phyloP scores from a whole-genome alignment of 2,329 filamentous ascomycete species.

The Davidsoniella australis region DNA sequence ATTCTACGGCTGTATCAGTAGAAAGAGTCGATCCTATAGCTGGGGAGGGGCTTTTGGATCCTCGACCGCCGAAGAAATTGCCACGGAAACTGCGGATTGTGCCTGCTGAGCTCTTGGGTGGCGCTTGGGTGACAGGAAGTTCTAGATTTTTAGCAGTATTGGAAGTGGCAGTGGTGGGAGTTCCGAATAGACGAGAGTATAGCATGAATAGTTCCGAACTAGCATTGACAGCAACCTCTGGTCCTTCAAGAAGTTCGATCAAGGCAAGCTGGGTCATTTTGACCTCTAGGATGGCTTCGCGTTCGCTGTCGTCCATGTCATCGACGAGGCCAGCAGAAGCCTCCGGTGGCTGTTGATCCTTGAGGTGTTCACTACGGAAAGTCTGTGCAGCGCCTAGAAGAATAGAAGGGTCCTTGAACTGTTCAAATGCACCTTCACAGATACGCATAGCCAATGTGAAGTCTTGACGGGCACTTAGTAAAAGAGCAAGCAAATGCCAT shows the following conservation, averaged over 20 bases:
- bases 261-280: slow-evolving; percentile 89
- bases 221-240: slow-evolving; percentile 72
- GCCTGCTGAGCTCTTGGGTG: slow-evolving; percentile 51
- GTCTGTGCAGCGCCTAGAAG: slow-evolving; percentile 46
- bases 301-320: slow-evolving; percentile 69
- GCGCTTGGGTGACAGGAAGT: slow-evolving; percentile 1
- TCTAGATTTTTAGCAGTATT: slow-evolving; percentile 6
- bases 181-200: slow-evolving; percentile 64
- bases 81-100: slow-evolving; percentile 53
- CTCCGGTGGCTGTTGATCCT: slow-evolving; percentile 23
- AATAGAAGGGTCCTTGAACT: slow-evolving; percentile 56
- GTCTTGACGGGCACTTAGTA: slow-evolving; percentile 75
- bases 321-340: slow-evolving; percentile 37
- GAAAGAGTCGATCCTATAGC: slow-evolving; percentile 5
- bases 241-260: slow-evolving; percentile 66
- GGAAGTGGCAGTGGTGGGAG: background rate
- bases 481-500: slow-evolving; percentile 78
- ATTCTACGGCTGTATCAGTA: background rate
- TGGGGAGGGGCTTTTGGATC: slow-evolving; percentile 4
- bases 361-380: slow-evolving; percentile 51
- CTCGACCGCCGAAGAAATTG: slow-evolving; percentile 54
- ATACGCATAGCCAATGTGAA: slow-evolving; percentile 63
- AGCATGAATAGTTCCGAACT: slow-evolving; percentile 70
- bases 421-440: slow-evolving; percentile 81
- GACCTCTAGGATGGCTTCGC: slow-evolving; percentile 75